Base-by-base conservation (phyloP, 2,329 filamentous ascomycete species). In the Teratosphaeria zuluensis region DNA sequence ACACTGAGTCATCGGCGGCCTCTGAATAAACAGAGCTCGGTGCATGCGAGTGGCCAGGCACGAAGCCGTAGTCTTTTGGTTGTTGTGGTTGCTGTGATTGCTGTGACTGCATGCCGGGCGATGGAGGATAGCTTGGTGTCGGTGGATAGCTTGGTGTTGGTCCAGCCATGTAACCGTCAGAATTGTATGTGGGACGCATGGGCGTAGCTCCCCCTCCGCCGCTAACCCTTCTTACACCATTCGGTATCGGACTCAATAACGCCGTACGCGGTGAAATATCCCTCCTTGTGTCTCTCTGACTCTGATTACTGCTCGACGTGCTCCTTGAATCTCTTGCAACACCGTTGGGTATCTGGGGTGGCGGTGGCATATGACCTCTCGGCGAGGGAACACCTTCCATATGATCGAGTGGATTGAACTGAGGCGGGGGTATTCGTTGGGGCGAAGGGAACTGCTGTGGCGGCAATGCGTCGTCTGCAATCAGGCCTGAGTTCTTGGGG, bases 141-240 rank as follows among this genome's bases (percentile, higher is more conserved):
- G 42, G 19, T 19, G 42, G n/a, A 8, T n/a, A 21, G 4, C 16
- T 48, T n/a, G n/a, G 19, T 21, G 42, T 21, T 19, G 42, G 42
- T 3, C 42, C 42, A 19, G 42, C 42, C 42, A 48, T 48, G 42
- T 48, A 48, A 19, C 42, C 42, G 42, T 48, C 42, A 21, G 42
- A 21, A 33, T 58, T 61, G 12, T 56, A 31, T 16, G 38, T 51
- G n/a, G 58, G 59, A 51, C 57, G 55, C 21, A 53, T 53, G 14
- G 62, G 62, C 33, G 63, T 57, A 16, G 28, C 31, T 19, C 42
- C 19, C 12, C 19, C 31, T 19, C 61, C 62, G 48, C 57, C 53
- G 58, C 62, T 64, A 30, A 59, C 54, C 48, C 53, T 59, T 24
- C 62, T 58, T 16, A 57, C 30, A 33, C 62, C 62, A 52, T 59